A percentile compares a stretch with the other conserved stretches of the same genome.
Evolutionary conservation across 148 eudicot species (phyloP).

Genomic region (Vaccinium myrtillus): DNA sequence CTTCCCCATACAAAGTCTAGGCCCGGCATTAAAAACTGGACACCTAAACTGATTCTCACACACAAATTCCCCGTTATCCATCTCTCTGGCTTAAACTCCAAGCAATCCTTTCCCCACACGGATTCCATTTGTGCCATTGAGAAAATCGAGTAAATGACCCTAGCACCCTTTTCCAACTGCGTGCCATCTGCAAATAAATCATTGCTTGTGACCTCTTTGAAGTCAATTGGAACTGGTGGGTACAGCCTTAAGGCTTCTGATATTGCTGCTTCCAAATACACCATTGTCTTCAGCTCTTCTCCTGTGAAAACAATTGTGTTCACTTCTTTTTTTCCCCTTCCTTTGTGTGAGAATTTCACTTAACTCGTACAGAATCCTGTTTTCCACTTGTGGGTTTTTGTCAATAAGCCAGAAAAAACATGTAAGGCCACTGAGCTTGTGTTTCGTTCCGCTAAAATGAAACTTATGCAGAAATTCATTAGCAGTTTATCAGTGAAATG

Average conservation of each 20-base stretch:
- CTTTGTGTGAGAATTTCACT: neutral
- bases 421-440: constrained; percentile 2
- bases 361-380: neutral
- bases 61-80: neutral
- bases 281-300: constrained; percentile 37
- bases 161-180: constrained; percentile 25
- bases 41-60: neutral
- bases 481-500: neutral
- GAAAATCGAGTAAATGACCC: constrained; percentile 46
- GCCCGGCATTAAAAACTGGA: neutral
- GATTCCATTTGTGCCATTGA: constrained; percentile 40
- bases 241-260: neutral
- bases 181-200: constrained; percentile 50
- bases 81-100: constrained; percentile 39
- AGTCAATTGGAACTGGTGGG: constrained; percentile 29
- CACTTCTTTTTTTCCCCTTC: neutral
- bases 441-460: neutral
- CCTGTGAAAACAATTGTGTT: neutral
- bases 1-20: constrained; percentile 52
- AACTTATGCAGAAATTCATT: neutral
- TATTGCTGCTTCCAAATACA: constrained; percentile 24
- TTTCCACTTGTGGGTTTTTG: neutral
- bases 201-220: constrained; percentile 48
- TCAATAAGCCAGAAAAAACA: neutral
- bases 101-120: constrained; percentile 46